Conservation (phyloP, 2,329 filamentous ascomycete genomes). For the Nemania diffusa region DNA sequence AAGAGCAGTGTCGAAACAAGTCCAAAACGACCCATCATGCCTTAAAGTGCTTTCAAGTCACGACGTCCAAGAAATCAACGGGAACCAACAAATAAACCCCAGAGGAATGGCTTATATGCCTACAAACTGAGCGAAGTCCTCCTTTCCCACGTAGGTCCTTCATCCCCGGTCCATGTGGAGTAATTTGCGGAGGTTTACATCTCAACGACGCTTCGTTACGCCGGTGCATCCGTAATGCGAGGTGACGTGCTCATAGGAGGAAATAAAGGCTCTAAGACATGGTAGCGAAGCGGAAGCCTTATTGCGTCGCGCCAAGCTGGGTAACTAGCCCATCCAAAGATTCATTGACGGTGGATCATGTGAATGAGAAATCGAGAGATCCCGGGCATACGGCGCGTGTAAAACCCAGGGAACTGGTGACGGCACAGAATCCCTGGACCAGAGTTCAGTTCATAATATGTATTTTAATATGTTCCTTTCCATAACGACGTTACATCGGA, state of each 20-base stretch:
- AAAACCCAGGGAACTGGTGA: conserved; percentile 24
- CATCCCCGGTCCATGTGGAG: conserved; percentile 14
- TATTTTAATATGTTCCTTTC: background rate
- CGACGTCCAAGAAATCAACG: conserved; percentile 15
- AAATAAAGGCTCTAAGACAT: conserved; percentile 27
- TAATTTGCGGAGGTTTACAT: conserved; percentile 12
- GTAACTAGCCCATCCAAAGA: conserved; percentile 16
- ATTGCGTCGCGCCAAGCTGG: conserved; percentile 15
- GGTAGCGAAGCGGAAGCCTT: conserved; percentile 26
- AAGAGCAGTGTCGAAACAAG: conserved; percentile 41
- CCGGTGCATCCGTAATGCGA: conserved; percentile 11
- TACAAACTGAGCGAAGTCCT: conserved; percentile 2
- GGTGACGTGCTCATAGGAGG: conserved; percentile 36
- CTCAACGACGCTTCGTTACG: conserved; percentile 12
- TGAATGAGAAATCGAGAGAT: conserved; percentile 21
- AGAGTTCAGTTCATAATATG: conserved; percentile 9
- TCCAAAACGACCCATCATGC: conserved; percentile 43
- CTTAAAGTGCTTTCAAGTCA: conserved; percentile 21
- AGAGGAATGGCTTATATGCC: conserved; percentile 33
- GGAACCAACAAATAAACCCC: conserved; percentile 2
- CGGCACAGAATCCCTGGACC: conserved; percentile 21
- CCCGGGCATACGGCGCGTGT: conserved; percentile 21
- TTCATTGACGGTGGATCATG: conserved; percentile 28
- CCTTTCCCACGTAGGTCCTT: background rate
- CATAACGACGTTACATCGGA: conserved; percentile 22